phyloP scores from a whole-genome alignment of 2,329 filamentous ascomycete genomes.

The Talaromyces sp. region DNA sequence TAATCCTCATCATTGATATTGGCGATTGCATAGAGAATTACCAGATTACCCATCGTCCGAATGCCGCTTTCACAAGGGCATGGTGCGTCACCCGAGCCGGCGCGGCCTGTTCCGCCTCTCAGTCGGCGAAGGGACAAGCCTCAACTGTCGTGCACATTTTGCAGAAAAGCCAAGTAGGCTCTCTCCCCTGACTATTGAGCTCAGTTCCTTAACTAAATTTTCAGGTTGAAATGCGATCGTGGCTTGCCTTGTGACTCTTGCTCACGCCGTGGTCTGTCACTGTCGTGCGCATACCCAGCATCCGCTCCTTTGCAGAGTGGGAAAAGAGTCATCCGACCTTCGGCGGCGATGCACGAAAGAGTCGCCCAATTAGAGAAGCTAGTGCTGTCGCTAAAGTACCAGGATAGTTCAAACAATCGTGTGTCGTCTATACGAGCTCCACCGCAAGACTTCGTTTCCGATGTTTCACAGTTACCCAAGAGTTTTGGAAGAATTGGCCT shows the following conservation, averaged over 20 bases:
- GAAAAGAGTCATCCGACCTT: conserved; percentile 5
- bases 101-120: conserved; percentile 5
- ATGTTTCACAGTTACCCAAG: background rate
- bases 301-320: conserved; percentile 5
- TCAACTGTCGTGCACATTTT: conserved; percentile 10
- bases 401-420: background rate
- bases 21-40: background rate
- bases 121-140: conserved; percentile 12
- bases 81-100: background rate
- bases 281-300: conserved; percentile 4
- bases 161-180: conserved; percentile 8
- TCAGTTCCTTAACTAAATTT: background rate
- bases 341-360: conserved; percentile 4
- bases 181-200: background rate
- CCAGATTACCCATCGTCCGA: background rate
- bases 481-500: conserved; percentile 7
- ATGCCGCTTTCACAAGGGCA: background rate
- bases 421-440: background rate
- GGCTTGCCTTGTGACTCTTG: conserved; percentile 8
- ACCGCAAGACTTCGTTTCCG: background rate
- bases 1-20: background rate
- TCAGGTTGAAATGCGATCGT: conserved; percentile 9
- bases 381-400: conserved; percentile 1
- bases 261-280: conserved; percentile 5
- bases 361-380: conserved; percentile 8